Base-by-base conservation (phyloP, 2,329 filamentous ascomycete species). In the Cladophialophora immunda region DNA sequence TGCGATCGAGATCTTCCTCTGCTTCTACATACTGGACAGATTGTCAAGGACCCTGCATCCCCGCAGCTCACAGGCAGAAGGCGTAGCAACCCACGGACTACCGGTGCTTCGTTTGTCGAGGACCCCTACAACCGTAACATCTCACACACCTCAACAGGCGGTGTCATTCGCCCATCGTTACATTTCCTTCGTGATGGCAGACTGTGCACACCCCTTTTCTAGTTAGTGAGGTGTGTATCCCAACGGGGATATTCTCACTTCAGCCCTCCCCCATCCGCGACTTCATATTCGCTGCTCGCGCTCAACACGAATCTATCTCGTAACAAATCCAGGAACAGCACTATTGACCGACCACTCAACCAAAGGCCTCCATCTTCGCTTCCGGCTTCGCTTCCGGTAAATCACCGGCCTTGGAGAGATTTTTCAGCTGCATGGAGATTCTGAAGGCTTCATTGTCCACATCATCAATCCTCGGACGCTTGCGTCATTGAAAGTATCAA, bases 351-450 rank as follows among this genome's bases (percentile, higher is more conserved):
- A 50, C 45, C 19, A 15, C n/a, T 25, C 19, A 50, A 19, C 45
- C 45, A 19, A 17, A 19, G 4, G 4, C 38, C 15, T 2, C 15
- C 4, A 5, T 41, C 38, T 2, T 34, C 32, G 32, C 32, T 34
- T 34, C 32, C 32, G 32, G 6, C 32, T 7, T 38, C 54, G 53
- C 53, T 56, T 36, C 29, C 30, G 55, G 55, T 9, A 25, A 58
- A 45, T 45, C 11, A 34, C 34, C 17, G 55, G 22, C 5, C 19
- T 17, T 38, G 5, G 55, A 57, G 36, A 41, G 15, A 13, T 25
- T 15, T 19, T 36, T 36, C 32, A n/a, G 25, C 3, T 13, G 34
- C 34, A 15, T 15, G 34, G 2, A 15, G 34, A 11, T 13, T 15
- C n/a, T 5, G 4, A 11, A 41, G n/a, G 13, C 34, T 38, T 38